phyloP scores from a whole-genome alignment of 2,329 filamentous ascomycete genomes.

The Teratosphaeria destructans region DNA sequence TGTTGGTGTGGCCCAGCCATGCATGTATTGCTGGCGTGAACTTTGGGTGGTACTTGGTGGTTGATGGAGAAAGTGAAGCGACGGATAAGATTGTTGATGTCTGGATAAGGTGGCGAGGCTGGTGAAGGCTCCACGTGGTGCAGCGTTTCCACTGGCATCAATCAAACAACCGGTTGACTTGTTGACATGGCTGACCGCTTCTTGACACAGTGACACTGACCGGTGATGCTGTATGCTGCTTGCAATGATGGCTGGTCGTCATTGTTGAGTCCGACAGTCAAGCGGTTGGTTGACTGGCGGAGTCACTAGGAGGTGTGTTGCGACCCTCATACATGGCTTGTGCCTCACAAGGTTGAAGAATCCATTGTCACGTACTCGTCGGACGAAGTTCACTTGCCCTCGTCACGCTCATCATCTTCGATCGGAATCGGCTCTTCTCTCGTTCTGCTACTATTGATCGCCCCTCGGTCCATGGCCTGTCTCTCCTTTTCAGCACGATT shows the following conservation, averaged over 20 bases:
- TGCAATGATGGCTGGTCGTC: too few species aligned
- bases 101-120: slow-evolving; percentile 61
- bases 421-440: slow-evolving; percentile 7
- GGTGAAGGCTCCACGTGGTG: slow-evolving; percentile 37
- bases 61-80: slow-evolving; percentile 52
- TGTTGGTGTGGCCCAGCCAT: slow-evolving; percentile 71
- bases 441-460: neutral
- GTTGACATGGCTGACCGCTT: too few species aligned
- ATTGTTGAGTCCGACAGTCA: too few species aligned
- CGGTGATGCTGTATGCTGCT: too few species aligned
- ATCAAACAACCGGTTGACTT: too few species aligned
- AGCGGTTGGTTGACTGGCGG: too few species aligned
- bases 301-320: neutral
- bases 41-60: slow-evolving; percentile 63
- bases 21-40: slow-evolving; percentile 64
- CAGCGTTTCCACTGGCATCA: too few species aligned
- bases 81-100: slow-evolving; percentile 58
- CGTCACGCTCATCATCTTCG: slow-evolving; percentile 8
- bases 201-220: too few species aligned
- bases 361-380: neutral
- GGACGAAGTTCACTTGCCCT: neutral
- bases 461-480: neutral
- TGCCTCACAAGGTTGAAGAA: neutral
- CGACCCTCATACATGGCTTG: neutral
- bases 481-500: slow-evolving; percentile 4